Evolutionary conservation across 441 rosid genomes (phyloP).

Genomic region (Mallotus japonicus): DNA sequence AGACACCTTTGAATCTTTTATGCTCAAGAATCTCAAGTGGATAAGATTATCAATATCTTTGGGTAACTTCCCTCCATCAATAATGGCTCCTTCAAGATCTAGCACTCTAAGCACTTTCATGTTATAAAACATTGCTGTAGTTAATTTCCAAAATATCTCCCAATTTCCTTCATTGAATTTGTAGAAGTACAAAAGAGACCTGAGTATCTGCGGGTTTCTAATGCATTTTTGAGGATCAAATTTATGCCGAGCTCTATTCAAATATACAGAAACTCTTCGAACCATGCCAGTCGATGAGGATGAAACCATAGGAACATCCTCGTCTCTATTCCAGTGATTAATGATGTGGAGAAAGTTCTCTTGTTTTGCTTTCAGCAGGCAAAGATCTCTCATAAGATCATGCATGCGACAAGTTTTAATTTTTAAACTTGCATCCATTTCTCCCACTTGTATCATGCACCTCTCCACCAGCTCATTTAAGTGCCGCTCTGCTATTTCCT

Average conservation of each 20-base stretch:
- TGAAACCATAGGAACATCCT: neutral
- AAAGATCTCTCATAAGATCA: constrained; percentile 31
- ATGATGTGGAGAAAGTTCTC: constrained; percentile 22
- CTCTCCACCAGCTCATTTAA: constrained; percentile 29
- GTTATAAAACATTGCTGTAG: constrained; percentile 15
- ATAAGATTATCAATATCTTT: constrained; percentile 24
- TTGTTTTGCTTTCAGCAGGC: constrained; percentile 22
- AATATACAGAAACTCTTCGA: constrained; percentile 24
- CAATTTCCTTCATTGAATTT: constrained; percentile 12
- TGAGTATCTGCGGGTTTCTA: constrained; percentile 18
- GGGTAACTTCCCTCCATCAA: constrained; percentile 16
- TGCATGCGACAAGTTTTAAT: constrained; percentile 28
- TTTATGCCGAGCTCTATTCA: constrained; percentile 4
- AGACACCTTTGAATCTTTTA: constrained; percentile 22
- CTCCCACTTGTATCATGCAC: constrained; percentile 26
- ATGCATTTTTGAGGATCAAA: constrained; percentile 17
- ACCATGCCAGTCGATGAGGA: constrained; percentile 21
- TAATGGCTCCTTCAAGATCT: constrained; percentile 20
- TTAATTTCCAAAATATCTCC: neutral
- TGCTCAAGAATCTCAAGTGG: constrained; percentile 29
- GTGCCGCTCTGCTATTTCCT: constrained; percentile 21
- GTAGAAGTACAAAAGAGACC: constrained; percentile 27
- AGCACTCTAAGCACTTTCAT: constrained; percentile 21
- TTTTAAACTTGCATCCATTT: constrained; percentile 19
- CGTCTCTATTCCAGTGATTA: neutral